A percentile compares a stretch with the other conserved stretches of the same genome.
Conservation (phyloP, 768 basidiomycete species). For the Mycena kentingensis region DNA sequence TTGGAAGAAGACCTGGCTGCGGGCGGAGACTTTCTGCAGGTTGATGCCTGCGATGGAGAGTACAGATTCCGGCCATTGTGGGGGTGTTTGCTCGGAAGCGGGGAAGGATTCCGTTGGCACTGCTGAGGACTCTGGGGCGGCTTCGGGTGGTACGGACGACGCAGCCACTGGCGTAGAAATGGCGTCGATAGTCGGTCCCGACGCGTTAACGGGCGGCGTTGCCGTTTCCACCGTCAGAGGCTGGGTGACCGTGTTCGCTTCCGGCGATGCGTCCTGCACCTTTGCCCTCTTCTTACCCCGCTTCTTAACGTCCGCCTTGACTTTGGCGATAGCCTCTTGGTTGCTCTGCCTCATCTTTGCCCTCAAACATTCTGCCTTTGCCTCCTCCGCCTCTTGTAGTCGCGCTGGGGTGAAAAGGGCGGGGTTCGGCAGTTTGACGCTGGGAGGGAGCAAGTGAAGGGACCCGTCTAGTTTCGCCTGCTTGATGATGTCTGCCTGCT, state of each 20-base stretch:
- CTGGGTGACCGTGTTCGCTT: too few species aligned
- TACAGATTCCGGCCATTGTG: too few species aligned
- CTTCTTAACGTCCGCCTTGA: neutral
- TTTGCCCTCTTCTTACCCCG: too few species aligned
- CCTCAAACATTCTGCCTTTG: neutral
- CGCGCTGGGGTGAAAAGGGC: conserved; percentile 22
- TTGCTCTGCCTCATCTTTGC: neutral
- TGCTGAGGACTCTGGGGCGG: too few species aligned
- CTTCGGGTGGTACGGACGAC: too few species aligned
- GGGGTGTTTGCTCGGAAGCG: too few species aligned
- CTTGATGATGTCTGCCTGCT: conserved; percentile 79
- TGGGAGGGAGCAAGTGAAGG: conserved; percentile 65
- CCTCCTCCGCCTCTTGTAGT: neutral
- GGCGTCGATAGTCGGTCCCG: conserved; percentile 11
- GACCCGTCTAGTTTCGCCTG: conserved; percentile 56
- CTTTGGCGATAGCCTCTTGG: conserved; percentile 1
- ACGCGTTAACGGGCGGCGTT: neutral
- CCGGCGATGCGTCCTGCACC: too few species aligned
- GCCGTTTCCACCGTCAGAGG: neutral
- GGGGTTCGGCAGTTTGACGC: conserved; percentile 53
- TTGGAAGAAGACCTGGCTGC: neutral
- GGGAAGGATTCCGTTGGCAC: too few species aligned
- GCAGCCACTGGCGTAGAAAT: too few species aligned
- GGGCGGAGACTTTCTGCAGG: too few species aligned
- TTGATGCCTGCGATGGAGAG: too few species aligned